Base-by-base conservation (phyloP, 495 filamentous ascomycete species). In the Geopyxis carbonaria region DNA sequence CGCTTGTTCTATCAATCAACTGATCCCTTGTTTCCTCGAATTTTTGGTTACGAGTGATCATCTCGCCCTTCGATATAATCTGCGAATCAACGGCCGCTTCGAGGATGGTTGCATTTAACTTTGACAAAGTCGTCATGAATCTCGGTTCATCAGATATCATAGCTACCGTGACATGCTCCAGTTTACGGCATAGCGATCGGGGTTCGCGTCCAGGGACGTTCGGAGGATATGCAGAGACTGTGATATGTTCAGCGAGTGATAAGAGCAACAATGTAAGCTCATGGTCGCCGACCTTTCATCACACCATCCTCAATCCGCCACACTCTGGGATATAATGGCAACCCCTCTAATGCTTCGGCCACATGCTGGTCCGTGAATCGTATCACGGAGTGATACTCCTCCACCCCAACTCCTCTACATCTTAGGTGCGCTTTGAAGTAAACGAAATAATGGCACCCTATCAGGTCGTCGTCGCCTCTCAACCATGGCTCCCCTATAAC, bases 141-240 rank as follows among this genome's bases (percentile, higher is more conserved):
- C 60, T 59, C 24, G 57, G 56, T 41, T 59, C 51, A 49, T 53
- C 52, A 35, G 56, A 55, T 43, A 64, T 34, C 56, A 68, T 65
- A 57, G 62, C 45, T 47, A 61, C 57, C 34, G 61, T 63, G 15
- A 53, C 46, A 40, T 66, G 64, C 46, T 55, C 35, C 34, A 56
- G 36, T 14, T 48, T 38, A 9, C 52, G 40, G 16, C 51, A 55
- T 37, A 53, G 48, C 0, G 52, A 51, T 9, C 38, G 31, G 8
- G 46, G 31, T 31, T 55, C 52, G 4, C 52, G 43, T 13, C 43
- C 44, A 8, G 52, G 40, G 4, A 55, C 22, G 20, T 45, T 45
- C 8, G 51, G 47, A 1, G 52, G 52, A 14, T 55, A 56, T 14
- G 45, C 51, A 3, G 51, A 27, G 34, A 55, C 51, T 55, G 40